These are phyloP conservation scores for Solanum paucissectum DNA, from an alignment of 257 asterid genomes.

Conservation along the genomic window DNA sequence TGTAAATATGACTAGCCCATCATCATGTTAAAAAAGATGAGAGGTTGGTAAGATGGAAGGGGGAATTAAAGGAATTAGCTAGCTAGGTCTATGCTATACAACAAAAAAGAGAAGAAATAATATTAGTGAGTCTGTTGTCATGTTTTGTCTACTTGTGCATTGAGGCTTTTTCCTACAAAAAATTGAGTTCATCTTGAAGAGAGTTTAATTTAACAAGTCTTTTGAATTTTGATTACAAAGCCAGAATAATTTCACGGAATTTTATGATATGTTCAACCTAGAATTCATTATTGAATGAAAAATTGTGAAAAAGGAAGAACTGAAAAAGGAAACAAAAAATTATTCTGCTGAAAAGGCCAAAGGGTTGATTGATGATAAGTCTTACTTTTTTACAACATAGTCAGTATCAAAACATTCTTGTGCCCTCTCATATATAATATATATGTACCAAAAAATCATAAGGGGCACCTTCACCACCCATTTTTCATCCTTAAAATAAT, in stretches of 20 bases:
- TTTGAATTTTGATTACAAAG: slow-evolving; percentile 7
- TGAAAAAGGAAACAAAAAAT: background rate
- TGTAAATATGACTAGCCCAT: background rate
- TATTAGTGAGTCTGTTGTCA: slow-evolving; percentile 22
- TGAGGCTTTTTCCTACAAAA: slow-evolving; percentile 17
- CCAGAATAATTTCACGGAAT: slow-evolving; percentile 17
- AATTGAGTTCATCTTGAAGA: background rate
- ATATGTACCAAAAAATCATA: background rate
- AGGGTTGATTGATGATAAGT: background rate
- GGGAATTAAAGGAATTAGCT: background rate
- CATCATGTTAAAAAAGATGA: background rate
- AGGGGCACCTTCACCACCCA: background rate
- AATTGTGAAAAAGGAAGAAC: background rate
- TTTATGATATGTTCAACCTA: slow-evolving; percentile 30
- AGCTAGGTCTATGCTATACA: slow-evolving; percentile 15
- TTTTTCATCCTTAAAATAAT: background rate
- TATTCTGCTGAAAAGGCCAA: background rate
- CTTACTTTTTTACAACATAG: slow-evolving; percentile 13
- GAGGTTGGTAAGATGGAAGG: background rate
- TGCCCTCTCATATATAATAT: background rate
- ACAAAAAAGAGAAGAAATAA: slow-evolving; percentile 36
- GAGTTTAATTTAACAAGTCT: slow-evolving; percentile 23
- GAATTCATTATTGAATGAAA: slow-evolving; percentile 12
- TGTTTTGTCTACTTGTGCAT: slow-evolving; percentile 44
- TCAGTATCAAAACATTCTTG: slow-evolving; percentile 27